Evolutionary conservation across 2,329 filamentous ascomycete species (phyloP), one percentile per base, ranked within the genome.

Genomic region (Aureobasidium sp.): DNA sequence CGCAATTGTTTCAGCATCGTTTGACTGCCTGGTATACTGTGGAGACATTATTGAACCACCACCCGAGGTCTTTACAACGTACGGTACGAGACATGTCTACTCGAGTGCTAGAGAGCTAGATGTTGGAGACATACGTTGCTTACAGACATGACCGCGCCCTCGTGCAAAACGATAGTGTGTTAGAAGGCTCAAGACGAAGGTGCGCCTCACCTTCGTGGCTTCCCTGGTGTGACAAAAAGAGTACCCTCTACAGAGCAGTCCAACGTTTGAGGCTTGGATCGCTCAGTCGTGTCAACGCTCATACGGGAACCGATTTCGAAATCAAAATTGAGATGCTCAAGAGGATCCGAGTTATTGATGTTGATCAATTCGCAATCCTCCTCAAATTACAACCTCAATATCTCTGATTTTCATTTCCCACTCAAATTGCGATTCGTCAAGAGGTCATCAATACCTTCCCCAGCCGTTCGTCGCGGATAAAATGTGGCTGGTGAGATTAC

Each of bases 1-100:
- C 52, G 53, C 30, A n/a, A 34, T 57, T 41, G 53, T 57, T 57
- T 57, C 53, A 57, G 39, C 34, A 39, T 57, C 41, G 53, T 57
- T 36, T 45, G 53, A 34, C 53, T 44, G 39, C 53, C 34, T 16
- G 21, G 29, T 54, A 42, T 42, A 54, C 32, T 54, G 50, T 37
- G 50, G 50, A 10, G 27, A 39, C 39, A 16, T 32, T 57, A 44
- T 57, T 21, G 21, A 21, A 13, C 39, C 27, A 36, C 41, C 39
- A 34, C 53, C 8, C 16, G 6, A 7, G 21, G 37, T 7, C 32
- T 53, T 13, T 55, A 55, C 29, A 55, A 55, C 52, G 15, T n/a
- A 45, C 5, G 29, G 36, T 16, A 39, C 34, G 29, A 52, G 16
- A n/a, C 21, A 15, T 4, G 3, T 16, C 13, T 37, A 21, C 21